Base-by-base conservation (phyloP, 176 grass and related monocot genomes). In the Cenchrus americanus region DNA sequence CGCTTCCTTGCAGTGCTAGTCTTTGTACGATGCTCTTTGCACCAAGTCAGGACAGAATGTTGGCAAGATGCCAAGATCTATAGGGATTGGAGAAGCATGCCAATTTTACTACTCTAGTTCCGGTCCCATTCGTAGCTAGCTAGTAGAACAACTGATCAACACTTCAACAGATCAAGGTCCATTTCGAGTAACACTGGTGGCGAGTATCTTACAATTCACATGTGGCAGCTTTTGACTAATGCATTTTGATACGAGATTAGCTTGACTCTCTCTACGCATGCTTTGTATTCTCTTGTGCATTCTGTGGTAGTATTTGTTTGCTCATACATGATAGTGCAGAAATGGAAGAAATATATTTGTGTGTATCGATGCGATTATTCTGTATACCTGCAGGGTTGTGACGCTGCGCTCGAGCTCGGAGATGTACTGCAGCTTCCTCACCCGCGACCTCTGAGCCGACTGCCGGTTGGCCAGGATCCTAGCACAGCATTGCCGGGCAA, bases 351-450 rank as follows among this genome's bases (percentile, higher is more conserved):
- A n/a, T 46, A 43, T 43, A 7, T 43, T 43, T 7, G 6, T 46
- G 22, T 21, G 57, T 17, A 14, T n/a, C 1, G 68, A 8, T 50
- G 8, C 50, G 32, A n/a, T 78, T 30, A 19, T 19, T 79, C 0
- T 41, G 41, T 46, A 40, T 83, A 94, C 97, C 91, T 99, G 97
- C 87, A 99, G 89, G 40, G 91, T 91, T 0, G 97, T 94, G 71
- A 99, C 97, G 83, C 93, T 96, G 53, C 93, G 97, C 86, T 99
- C 97, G 46, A 99, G 91, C 87, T 99, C 97, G 37, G 91, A 96
- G 83, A 99, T 96, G 89, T 99, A 99, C 81, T 96, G 97, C 71
- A 99, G 88, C 86, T 99, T 99, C 78, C 97, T 90, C 80, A 99
- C 97, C 63, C 97, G 89, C 73, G 97, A 99, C 78, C 93, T 92